Evolutionary conservation across 2,329 filamentous ascomycete species (phyloP), one percentile per base, ranked within the genome.

Genomic region (Ophiostoma novo-ulmi): DNA sequence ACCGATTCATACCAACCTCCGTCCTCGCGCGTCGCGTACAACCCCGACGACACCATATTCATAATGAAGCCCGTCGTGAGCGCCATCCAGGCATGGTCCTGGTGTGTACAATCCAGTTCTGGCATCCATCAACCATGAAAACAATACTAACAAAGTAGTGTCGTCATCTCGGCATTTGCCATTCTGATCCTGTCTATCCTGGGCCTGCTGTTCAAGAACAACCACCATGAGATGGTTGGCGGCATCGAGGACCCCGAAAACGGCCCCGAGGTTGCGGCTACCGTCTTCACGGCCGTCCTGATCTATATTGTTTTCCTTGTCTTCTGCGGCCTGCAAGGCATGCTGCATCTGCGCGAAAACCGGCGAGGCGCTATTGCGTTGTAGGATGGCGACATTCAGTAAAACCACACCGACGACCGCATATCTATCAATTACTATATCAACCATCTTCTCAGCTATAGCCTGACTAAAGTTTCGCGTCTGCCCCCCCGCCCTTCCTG

Each of bases 31-130:
- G 63, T 39, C 63, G 63, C 63, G 35, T 39, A 22, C 63, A 22
- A 39, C 20, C 63, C 63, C 61, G 61, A 36, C 63, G 63, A 71
- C 72, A 70, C 71, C 26, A 69, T 71, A 55, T 72, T 80, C 83
- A 87, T 77, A 78, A 97, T 97, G 94, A 97, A 97, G 89, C 94
- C 94, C 76, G 85, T 98, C 79, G 92, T 98, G 76, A 91, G 92
- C 78, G 90, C 93, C 75, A 87, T 94, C 83, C 94, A 97, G 83
- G 94, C 94, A 78, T 97, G 94, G 93, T 92, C 89, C 84, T 97
- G 94, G 94, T 97, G 84, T 78, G 88, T 80, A 17, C 13, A 11
- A 1, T 35, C 31, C 11, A 11, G 3, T 20, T 2, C 20, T 22
- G 26, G 35, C 11, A 14, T n/a, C 36, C 52, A 5, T 58, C n/a